These are phyloP conservation scores for Phytophthora pluvialis DNA, from an alignment of 352 stramenopile species.

Conservation along the genomic window DNA sequence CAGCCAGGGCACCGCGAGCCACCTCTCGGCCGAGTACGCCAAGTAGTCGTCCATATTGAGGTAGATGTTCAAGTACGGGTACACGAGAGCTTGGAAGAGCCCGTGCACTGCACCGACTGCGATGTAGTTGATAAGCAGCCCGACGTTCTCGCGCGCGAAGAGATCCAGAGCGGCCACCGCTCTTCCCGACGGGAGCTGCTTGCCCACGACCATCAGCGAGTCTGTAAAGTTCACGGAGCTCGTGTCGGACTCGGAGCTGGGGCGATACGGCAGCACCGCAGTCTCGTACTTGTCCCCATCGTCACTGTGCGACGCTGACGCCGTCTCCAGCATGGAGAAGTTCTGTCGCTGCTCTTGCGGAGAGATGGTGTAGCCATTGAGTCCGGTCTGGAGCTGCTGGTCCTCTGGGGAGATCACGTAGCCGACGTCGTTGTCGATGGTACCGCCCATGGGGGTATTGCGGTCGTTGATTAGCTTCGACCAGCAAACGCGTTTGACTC, in stretches of 20 bases:
- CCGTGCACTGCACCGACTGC: slow-evolving; percentile 56
- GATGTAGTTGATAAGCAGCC: slow-evolving; percentile 63
- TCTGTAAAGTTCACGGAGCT: slow-evolving; percentile 43
- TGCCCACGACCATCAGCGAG: slow-evolving; percentile 34
- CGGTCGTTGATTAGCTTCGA: no score
- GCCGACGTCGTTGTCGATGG: slow-evolving; percentile 12
- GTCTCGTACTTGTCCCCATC: slow-evolving; percentile 28
- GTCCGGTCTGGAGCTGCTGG: slow-evolving; percentile 18
- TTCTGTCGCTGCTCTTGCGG: slow-evolving; percentile 34
- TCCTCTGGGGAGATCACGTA: slow-evolving; percentile 36
- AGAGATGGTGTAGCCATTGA: slow-evolving; percentile 32
- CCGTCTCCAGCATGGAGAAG: slow-evolving; percentile 49
- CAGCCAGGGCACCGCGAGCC: slow-evolving; percentile 65
- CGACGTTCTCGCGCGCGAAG: slow-evolving; percentile 47
- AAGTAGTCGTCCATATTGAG: slow-evolving; percentile 78
- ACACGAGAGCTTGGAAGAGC: slow-evolving; percentile 61
- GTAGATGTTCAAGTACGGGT: slow-evolving; percentile 78
- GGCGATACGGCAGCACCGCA: slow-evolving; percentile 38
- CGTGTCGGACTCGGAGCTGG: slow-evolving; percentile 29
- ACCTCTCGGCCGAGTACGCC: slow-evolving; percentile 54
- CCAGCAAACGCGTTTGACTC: no score
- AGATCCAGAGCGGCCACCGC: slow-evolving; percentile 39
- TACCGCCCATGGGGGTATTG: slow-evolving; percentile 11
- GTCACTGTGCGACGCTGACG: slow-evolving; percentile 33
- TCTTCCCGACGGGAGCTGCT: slow-evolving; percentile 25